Conservation (phyloP, 108 stramenopile genomes). For the Stephanodiscus minutulus region DNA sequence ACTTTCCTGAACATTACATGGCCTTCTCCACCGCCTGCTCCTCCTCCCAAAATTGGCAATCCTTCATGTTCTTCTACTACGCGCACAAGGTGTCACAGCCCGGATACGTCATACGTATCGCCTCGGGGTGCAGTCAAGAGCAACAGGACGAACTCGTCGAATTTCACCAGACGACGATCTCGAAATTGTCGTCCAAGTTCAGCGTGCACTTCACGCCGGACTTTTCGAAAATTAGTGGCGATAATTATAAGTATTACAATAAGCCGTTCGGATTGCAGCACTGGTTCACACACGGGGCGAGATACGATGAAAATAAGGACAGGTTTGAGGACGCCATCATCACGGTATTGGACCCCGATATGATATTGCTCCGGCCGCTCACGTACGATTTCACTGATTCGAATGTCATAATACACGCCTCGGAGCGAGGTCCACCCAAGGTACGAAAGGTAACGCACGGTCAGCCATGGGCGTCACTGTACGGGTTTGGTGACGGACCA, state of each 20-base stretch:
- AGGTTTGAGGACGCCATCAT: conserved; percentile 67
- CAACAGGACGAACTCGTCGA: conserved; percentile 33
- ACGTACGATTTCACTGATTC: conserved; percentile 78
- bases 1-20: conserved; percentile 44
- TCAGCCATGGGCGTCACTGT: conserved; percentile 87
- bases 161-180: conserved; percentile 47
- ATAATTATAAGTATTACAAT: conserved; percentile 88
- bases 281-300: conserved; percentile 71
- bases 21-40: conserved; percentile 89
- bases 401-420: conserved; percentile 49
- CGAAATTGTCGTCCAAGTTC: conserved; percentile 53
- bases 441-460: conserved; percentile 76
- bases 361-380: conserved; percentile 75
- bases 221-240: conserved; percentile 47
- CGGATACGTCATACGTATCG: conserved; percentile 90
- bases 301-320: conserved; percentile 54
- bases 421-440: conserved; percentile 37
- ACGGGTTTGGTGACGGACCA: conserved; percentile 79
- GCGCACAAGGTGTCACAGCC: conserved; percentile 71
- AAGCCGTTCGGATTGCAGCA: conserved; percentile 90
- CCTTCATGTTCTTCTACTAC: conserved; percentile 86
- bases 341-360: conserved; percentile 83
- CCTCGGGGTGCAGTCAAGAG: conserved; percentile 64
- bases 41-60: conserved; percentile 92
- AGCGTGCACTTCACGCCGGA: conserved; percentile 78